Base-by-base conservation (phyloP, 1,284 basidiomycete species). In the Cystobasidium slooffiae region DNA sequence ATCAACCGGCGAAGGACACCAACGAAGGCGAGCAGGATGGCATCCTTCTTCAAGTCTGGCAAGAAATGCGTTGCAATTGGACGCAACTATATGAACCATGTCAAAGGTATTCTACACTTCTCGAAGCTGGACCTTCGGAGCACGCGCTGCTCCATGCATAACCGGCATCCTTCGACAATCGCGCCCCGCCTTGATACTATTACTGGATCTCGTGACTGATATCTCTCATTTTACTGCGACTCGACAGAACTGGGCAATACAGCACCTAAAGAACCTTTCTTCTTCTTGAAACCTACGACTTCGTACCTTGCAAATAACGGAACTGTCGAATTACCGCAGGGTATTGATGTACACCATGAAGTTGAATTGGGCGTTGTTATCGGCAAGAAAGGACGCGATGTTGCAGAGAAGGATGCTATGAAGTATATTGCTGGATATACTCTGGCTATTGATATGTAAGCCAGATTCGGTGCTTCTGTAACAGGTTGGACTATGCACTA, bases 301-400 rank as follows among this genome's bases (percentile, higher is more conserved):
- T 93, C 91, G 80, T 98, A 95, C 82, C 80, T 97, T 37, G 82
- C 86, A n/a, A 88, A 88, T 6, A 90, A 90, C 0, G 82, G 90
- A 1, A 87, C 88, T 46, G 85, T 98, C 37, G 92, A 97, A 85
- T 91, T 98, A 64, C 96, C 96, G 3, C 84, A 83, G 53, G 95
- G 94, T 24, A 87, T 96, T 56, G 80, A 89, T 6, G 90, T 90
- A 39, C 96, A 98, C 81, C 90, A 97, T 81, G 96, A 98, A 96
- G 96, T 99, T 77, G 96, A 99, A 84, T 91, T 99, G 63, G 96
- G 94, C 24, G 88, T 98, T n/a, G 88, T 99, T 69, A 94, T 99
- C 75, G 94, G 94, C 73, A 91, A 91, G 83, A 83, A 84, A 8
- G 94, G 92, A 31, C 86, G 93, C 6, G 89, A 97, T 81, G 93